A percentile compares a stretch with the other conserved stretches of the same genome.
These are phyloP conservation scores for Fusarium tupiense DNA, from an alignment of 2,329 filamentous ascomycete species.

Conservation along the genomic window DNA sequence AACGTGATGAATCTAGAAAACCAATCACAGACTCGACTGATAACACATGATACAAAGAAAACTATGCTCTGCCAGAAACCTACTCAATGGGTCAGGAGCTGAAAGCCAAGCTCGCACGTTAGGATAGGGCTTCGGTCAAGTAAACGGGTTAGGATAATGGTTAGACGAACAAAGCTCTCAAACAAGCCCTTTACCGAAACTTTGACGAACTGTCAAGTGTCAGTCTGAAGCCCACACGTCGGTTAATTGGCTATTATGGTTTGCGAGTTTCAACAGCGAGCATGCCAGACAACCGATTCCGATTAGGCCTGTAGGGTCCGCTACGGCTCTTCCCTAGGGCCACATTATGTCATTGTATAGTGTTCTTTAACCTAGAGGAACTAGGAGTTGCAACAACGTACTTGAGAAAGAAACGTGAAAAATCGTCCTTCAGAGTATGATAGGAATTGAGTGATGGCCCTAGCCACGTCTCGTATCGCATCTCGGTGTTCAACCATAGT, in stretches of 20 bases:
- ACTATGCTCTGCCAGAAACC: neutral
- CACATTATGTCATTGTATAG: neutral
- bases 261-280: neutral
- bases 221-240: neutral
- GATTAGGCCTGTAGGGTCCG: neutral
- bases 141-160: conserved; percentile 9
- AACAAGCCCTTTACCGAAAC: neutral
- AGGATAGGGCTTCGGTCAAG: conserved; percentile 19
- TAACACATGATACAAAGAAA: conserved; percentile 5
- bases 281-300: neutral
- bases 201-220: neutral
- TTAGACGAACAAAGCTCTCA: neutral
- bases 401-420: conserved; percentile 32
- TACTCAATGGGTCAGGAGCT: neutral
- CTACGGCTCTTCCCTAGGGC: conserved; percentile 1
- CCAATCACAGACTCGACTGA: conserved; percentile 10
- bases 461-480: conserved; percentile 83
- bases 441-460: conserved; percentile 78
- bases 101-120: neutral
- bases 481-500: conserved; percentile 85
- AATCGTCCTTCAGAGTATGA: conserved; percentile 80
- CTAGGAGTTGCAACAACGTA: neutral
- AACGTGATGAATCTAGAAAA: neutral
- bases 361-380: conserved; percentile 1
- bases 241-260: neutral